Evolutionary conservation across 306 rosid species (phyloP).

Genomic region (Malus domestica): DNA sequence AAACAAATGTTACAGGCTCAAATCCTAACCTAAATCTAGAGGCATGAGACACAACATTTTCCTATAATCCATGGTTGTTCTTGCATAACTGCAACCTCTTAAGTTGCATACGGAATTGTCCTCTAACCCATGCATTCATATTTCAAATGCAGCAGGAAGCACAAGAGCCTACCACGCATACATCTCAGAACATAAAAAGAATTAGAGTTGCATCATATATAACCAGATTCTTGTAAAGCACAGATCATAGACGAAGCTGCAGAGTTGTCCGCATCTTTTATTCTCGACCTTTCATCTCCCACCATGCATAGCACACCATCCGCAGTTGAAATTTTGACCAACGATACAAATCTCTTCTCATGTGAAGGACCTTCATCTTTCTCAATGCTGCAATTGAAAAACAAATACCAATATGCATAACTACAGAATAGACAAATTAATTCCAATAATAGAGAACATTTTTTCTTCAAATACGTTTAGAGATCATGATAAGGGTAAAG

Average conservation of each 20-base stretch:
- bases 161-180: not conserved
- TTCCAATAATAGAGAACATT: not conserved
- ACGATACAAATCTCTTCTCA: slow-evolving; percentile 35
- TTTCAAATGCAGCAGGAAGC: not conserved
- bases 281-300: slow-evolving; percentile 40
- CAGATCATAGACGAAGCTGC: slow-evolving; percentile 64
- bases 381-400: slow-evolving; percentile 34
- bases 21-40: not conserved
- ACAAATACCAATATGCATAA: not conserved
- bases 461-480: not conserved
- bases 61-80: not conserved
- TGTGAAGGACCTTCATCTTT: slow-evolving; percentile 56
- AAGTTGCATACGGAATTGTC: not conserved
- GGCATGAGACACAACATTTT: not conserved
- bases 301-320: slow-evolving; percentile 16
- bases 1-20: too few relatives aligned
- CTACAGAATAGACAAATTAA: not conserved
- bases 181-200: too few relatives aligned
- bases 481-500: not conserved
- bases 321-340: slow-evolving; percentile 33
- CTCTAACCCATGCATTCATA: not conserved
- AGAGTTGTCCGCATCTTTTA: slow-evolving; percentile 53
- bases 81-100: not conserved
- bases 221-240: slow-evolving; percentile 32
- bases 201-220: slow-evolving; percentile 10